Evolutionary conservation across 2,329 filamentous ascomycete species (phyloP).

Genomic region (Aspergillus pseudotamarii): DNA sequence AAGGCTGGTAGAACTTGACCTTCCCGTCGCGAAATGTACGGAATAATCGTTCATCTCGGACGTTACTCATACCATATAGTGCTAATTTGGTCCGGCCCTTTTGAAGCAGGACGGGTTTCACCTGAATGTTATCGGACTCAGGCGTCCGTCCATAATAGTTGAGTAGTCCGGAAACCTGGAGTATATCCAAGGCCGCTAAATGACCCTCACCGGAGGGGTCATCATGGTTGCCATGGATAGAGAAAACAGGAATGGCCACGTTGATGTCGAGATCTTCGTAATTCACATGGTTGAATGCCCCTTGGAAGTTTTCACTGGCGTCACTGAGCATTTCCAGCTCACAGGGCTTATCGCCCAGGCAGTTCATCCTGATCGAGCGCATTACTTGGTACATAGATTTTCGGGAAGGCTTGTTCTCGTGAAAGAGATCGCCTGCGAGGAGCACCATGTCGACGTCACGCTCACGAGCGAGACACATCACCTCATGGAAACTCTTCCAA

Average conservation of each 20-base stretch:
- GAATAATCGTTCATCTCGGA: constrained; percentile 91
- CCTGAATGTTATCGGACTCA: constrained; percentile 88
- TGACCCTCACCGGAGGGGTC: constrained; percentile 97
- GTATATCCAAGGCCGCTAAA: constrained; percentile 83
- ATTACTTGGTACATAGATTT: constrained; percentile 98
- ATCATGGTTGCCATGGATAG: constrained; percentile 97
- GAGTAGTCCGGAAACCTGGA: constrained; percentile 86
- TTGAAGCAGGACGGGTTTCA: constrained; percentile 89
- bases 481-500: constrained; percentile 94
- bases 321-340: constrained; percentile 94
- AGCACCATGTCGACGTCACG: constrained; percentile 98
- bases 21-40: constrained; percentile 90
- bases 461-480: constrained; percentile 83
- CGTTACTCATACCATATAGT: constrained; percentile 91
- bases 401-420: constrained; percentile 95
- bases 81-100: constrained; percentile 93
- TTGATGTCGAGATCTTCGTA: constrained; percentile 98
- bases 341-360: constrained; percentile 91
- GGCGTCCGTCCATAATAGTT: constrained; percentile 95
- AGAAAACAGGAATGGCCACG: constrained; percentile 94
- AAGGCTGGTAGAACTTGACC: constrained; percentile 89
- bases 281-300: constrained; percentile 90
- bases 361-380: constrained; percentile 89
- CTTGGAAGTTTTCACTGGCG: constrained; percentile 85
- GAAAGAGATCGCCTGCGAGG: constrained; percentile 91